Evolutionary conservation across 2,329 filamentous ascomycete genomes (phyloP).

Genomic region (Exophiala dermatitidis): DNA sequence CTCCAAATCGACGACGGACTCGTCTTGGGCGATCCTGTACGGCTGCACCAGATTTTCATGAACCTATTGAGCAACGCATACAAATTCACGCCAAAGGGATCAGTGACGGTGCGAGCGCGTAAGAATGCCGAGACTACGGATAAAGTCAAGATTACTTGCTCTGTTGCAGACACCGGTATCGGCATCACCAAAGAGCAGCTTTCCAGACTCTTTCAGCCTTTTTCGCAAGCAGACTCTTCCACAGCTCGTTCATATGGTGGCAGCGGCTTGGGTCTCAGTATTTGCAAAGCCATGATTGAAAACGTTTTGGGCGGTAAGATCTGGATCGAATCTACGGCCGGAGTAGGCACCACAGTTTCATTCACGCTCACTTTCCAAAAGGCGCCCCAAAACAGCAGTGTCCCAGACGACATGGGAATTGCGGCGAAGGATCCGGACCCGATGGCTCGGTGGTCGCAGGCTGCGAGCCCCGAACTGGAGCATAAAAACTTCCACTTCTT

Average conservation of each 20-base stretch:
- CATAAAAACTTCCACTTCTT: slow-evolving; percentile 46
- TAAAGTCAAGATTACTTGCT: slow-evolving; percentile 35
- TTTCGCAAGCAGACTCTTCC: slow-evolving; percentile 55
- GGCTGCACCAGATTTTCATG: slow-evolving; percentile 61
- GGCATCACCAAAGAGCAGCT: slow-evolving; percentile 62
- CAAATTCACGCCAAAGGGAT: slow-evolving; percentile 53
- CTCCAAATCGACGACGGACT: slow-evolving; percentile 56
- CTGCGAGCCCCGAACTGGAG: slow-evolving; percentile 36
- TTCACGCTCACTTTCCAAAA: slow-evolving; percentile 85
- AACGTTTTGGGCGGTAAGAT: slow-evolving; percentile 55
- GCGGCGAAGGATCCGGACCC: slow-evolving; percentile 43
- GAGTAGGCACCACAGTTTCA: slow-evolving; percentile 50
- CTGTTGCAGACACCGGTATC: slow-evolving; percentile 57
- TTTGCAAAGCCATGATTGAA: slow-evolving; percentile 57
- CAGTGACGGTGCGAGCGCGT: slow-evolving; percentile 41
- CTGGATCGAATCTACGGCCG: slow-evolving; percentile 49
- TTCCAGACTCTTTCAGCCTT: slow-evolving; percentile 52
- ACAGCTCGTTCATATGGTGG: slow-evolving; percentile 57
- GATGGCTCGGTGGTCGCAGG: slow-evolving; percentile 51
- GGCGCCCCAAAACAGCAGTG: slow-evolving; percentile 55
- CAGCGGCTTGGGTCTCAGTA: slow-evolving; percentile 53
- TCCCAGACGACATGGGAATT: slow-evolving; percentile 42
- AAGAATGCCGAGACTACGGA: slow-evolving; percentile 32
- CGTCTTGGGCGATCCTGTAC: slow-evolving; percentile 78
- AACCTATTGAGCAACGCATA: slow-evolving; percentile 57